Conservation (phyloP, 129 eudicot species). For the Logfia minima region DNA sequence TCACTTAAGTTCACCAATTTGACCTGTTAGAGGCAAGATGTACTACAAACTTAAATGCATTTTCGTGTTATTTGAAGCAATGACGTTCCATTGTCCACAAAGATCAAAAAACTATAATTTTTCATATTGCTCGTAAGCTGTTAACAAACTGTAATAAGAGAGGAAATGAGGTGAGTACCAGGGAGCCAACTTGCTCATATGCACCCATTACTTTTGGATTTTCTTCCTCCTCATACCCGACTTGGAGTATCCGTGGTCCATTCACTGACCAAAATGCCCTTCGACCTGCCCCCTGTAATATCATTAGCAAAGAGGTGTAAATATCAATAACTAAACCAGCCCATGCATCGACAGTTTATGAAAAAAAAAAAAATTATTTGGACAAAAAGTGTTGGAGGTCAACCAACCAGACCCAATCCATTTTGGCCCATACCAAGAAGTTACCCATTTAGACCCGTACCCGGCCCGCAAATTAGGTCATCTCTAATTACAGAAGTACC, state of each 20-base stretch:
- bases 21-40: neutral
- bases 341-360: neutral
- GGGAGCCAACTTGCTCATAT: slow-evolving; percentile 83
- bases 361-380: neutral
- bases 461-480: neutral
- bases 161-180: slow-evolving; percentile 49
- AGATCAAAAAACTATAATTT: neutral
- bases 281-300: slow-evolving; percentile 75
- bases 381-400: neutral
- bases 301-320: slow-evolving; percentile 14
- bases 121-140: neutral
- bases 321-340: neutral
- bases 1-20: neutral
- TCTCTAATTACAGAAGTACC: slow-evolving; percentile 5
- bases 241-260: slow-evolving; percentile 89
- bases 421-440: neutral
- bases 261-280: slow-evolving; percentile 96
- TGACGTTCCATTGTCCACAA: neutral
- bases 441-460: neutral
- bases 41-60: neutral
- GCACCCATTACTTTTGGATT: slow-evolving; percentile 92
- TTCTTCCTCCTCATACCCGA: slow-evolving; percentile 89
- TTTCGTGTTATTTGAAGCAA: neutral
- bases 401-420: neutral
- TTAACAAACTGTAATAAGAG: neutral